Evolutionary conservation across 2,329 filamentous ascomycete species (phyloP), one percentile per base, ranked within the genome.

Genomic region (Byssoonygena ceratinophila): DNA sequence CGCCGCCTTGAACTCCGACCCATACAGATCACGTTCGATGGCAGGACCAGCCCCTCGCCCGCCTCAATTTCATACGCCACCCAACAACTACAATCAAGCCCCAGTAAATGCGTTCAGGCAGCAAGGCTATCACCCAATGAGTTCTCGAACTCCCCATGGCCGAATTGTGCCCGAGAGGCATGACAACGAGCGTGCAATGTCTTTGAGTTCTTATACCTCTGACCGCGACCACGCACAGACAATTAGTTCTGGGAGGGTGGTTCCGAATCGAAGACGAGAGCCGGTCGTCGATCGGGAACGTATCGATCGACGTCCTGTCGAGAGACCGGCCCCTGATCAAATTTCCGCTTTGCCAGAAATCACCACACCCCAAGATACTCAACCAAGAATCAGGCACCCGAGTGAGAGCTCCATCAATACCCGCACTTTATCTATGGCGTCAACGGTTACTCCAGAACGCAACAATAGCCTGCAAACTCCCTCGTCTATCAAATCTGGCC

Each of bases 171-270:
- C 92, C 1, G 90, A 96, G 65, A 82, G 91, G 51, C 85, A 90
- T 56, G 87, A 94, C 52, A 91, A 97, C 62, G 91, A 97, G 68
- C 81, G 92, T 54, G 83, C 92, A 57, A 97, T 97, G 92, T 95
- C 91, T 43, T 84, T 98, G 84, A 92, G 85, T 4, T 87, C 86
- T 8, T 86, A 88, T 60, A 77, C 83, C 2, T 77, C 84, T 51
- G 87, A 94, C 60, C 78, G 86, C 62, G 75, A 89, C 41, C 85
- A 92, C 67, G 71, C 74, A 11, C 91, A 96, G 69, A 96, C 90
- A 4, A 94, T 91, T 81, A 94, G 87, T 65, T 69, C 64, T 18
- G 92, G 92, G 45, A 81, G 92, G 59, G 78, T 94, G 18, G 94
- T 98, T 59, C 92, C 92, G 2, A 86, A 83, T 62, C 79, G 86